Conservation (phyloP, 352 stramenopile genomes). For the Globisporangium cylindrosporum region DNA sequence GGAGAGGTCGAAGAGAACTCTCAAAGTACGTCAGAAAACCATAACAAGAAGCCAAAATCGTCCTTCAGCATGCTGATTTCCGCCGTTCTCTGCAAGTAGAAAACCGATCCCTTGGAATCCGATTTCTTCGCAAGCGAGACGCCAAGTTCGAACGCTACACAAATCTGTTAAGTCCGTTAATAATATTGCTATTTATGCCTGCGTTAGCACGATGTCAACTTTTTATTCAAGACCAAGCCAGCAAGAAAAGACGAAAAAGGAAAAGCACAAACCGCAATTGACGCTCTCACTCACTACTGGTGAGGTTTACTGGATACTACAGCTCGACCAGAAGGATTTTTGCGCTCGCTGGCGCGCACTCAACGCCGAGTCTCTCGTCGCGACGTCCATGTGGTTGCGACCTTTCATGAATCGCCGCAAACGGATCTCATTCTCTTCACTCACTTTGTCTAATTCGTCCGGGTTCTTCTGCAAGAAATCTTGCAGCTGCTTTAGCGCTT, state of each 20-base stretch:
- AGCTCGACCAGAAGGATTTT: conserved; percentile 39
- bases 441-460: conserved; percentile 73
- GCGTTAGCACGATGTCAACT: conserved; percentile 2
- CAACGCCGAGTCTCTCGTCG: conserved; percentile 37
- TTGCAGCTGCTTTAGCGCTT: conserved; percentile 64
- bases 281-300: conserved; percentile 4
- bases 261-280: conserved; percentile 7
- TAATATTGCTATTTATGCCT: conserved; percentile 23
- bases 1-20: conserved; percentile 11
- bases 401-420: conserved; percentile 78
- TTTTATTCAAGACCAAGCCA: not conserved
- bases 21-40: not conserved
- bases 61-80: conserved; percentile 50
- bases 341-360: conserved; percentile 27
- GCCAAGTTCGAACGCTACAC: not conserved
- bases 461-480: conserved; percentile 66
- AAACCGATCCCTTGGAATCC: not conserved
- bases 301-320: conserved; percentile 43
- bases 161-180: conserved; percentile 6
- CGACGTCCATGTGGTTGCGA: conserved; percentile 70
- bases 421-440: conserved; percentile 77
- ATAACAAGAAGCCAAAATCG: conserved; percentile 6
- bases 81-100: conserved; percentile 41
- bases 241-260: not conserved
- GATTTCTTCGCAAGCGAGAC: not conserved